These are phyloP conservation scores for Allomyces macrogynus DNA, from an alignment of 192 early-diverging fungal genomes.

Conservation along the genomic window DNA sequence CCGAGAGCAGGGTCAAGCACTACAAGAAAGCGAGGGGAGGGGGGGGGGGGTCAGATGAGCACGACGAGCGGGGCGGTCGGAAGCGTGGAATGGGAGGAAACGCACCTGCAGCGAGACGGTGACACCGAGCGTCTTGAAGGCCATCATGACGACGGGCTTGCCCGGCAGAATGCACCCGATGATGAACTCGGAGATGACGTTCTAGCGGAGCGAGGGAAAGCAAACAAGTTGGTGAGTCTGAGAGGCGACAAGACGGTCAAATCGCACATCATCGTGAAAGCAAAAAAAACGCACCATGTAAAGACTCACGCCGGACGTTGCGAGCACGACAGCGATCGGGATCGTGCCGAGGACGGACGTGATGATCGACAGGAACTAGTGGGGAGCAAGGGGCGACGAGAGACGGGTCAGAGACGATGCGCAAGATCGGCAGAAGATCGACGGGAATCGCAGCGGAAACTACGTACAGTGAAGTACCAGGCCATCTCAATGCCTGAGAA, in stretches of 20 bases:
- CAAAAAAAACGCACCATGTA: background rate
- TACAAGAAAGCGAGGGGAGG: no score
- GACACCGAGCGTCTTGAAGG: constrained; percentile 47
- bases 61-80: no score
- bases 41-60: no score
- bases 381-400: no score
- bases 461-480: background rate
- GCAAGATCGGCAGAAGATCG: no score
- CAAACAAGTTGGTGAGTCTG: no score
- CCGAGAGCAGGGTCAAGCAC: constrained; percentile 28
- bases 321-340: background rate
- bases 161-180: constrained; percentile 40
- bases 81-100: background rate
- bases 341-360: background rate
- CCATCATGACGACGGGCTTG: constrained; percentile 35
- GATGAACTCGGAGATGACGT: constrained; percentile 37
- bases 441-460: no score
- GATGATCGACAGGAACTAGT: background rate
- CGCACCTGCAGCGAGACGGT: constrained; percentile 13
- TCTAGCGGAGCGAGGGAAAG: constrained; percentile 2
- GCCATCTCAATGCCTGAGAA: constrained; percentile 4
- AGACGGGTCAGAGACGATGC: no score
- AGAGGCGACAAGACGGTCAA: no score
- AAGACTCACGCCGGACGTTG: background rate
- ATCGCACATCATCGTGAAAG: no score